Evolutionary conservation across 23 red algal species (phyloP).

Genomic region (Agarophyton chilense): DNA sequence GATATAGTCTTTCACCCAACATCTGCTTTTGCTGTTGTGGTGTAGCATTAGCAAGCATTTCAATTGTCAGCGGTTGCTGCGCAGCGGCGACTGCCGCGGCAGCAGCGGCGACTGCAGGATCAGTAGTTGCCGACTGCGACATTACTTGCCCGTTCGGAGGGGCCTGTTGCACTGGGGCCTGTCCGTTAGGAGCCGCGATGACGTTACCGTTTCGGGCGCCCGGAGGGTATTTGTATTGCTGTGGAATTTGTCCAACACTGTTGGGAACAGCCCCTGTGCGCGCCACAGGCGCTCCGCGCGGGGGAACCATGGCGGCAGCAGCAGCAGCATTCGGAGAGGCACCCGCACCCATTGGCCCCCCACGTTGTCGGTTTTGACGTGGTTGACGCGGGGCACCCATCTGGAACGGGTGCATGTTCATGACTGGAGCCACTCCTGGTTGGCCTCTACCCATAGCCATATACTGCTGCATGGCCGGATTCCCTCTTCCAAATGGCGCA

Average conservation of each 20-base stretch:
- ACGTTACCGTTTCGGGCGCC: constrained; percentile 76
- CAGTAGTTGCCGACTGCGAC: not conserved
- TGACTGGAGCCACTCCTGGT: constrained; percentile 50
- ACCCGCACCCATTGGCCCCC: constrained; percentile 34
- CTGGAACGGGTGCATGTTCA: constrained; percentile 56
- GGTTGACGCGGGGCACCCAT: constrained; percentile 46
- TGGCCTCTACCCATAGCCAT: constrained; percentile 79
- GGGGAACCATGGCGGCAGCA: constrained; percentile 38
- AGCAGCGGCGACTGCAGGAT: constrained; percentile 28
- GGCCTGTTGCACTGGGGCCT: not conserved
- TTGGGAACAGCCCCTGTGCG: constrained; percentile 32
- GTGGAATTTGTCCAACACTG: constrained; percentile 11
- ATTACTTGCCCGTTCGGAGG: constrained; percentile 22
- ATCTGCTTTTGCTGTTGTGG: constrained; percentile 96
- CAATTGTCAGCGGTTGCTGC: constrained; percentile 78
- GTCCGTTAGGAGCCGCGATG: constrained; percentile 28
- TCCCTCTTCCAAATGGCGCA: constrained; percentile 51
- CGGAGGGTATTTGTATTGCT: constrained; percentile 83
- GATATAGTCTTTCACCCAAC: constrained; percentile 95
- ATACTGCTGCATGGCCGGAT: constrained; percentile 65
- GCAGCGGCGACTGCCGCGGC: not conserved
- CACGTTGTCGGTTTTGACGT: constrained; percentile 77
- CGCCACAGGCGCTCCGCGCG: constrained; percentile 18
- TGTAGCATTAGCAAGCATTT: constrained; percentile 88
- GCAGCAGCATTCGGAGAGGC: constrained; percentile 6